Conservation (phyloP, 257 asterid genomes). For the Jaltomata sinuosa region DNA sequence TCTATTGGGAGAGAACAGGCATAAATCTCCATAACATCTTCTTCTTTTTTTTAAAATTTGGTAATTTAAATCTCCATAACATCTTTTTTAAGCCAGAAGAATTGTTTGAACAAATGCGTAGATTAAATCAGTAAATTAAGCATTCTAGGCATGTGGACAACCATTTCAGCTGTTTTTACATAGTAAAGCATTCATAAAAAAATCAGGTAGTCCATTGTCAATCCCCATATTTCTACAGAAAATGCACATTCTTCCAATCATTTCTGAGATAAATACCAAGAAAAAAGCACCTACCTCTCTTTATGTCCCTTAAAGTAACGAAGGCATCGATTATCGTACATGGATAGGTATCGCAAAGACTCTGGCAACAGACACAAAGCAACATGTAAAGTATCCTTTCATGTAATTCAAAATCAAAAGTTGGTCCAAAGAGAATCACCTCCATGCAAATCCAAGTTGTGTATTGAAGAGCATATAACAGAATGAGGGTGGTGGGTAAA, state of each 20-base stretch:
- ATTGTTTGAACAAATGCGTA: neutral
- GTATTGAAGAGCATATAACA: slow-evolving; percentile 74
- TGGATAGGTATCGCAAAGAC: slow-evolving; percentile 68
- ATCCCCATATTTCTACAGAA: neutral
- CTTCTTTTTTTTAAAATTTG: no score
- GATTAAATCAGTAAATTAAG: neutral
- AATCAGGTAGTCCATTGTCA: neutral
- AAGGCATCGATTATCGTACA: slow-evolving; percentile 93
- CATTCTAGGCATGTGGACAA: neutral
- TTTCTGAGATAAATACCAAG: neutral
- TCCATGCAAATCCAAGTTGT: slow-evolving; percentile 49
- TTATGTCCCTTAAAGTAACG: slow-evolving; percentile 93
- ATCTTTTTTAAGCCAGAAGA: neutral
- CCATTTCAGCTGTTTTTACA: neutral
- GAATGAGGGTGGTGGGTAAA: slow-evolving; percentile 90
- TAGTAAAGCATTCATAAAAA: neutral
- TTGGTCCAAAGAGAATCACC: slow-evolving; percentile 29
- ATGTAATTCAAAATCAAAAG: neutral
- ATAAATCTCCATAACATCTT: neutral
- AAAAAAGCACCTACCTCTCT: slow-evolving; percentile 43
- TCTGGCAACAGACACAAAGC: slow-evolving; percentile 36
- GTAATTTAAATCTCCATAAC: neutral
- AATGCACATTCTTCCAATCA: neutral
- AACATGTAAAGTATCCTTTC: slow-evolving; percentile 17
- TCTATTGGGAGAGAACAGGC: neutral